Evolutionary conservation across 331 rosid species (phyloP).

Genomic region (Pyracantha coccinea): DNA sequence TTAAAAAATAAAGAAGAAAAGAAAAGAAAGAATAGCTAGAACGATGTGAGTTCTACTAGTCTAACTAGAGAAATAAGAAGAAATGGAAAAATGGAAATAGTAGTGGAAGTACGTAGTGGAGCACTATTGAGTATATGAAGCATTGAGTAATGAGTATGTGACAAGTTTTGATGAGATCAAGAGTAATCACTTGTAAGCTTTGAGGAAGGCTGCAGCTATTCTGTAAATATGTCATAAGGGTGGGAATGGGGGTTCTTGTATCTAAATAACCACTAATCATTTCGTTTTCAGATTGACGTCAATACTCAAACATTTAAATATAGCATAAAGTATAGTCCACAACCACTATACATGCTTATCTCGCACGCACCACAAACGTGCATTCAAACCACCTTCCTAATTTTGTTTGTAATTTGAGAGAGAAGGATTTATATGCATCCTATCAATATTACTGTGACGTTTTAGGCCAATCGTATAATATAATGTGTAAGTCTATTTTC

Average conservation of each 20-base stretch:
- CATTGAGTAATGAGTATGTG: background rate
- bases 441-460: rapidly evolving
- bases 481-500: background rate
- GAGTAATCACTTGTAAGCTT: background rate
- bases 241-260: too few species aligned
- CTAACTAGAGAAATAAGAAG: too few species aligned
- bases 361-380: background rate
- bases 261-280: too few species aligned
- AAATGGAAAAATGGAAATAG: too few species aligned
- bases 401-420: too few species aligned
- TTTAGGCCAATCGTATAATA: too few species aligned
- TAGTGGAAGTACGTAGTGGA: background rate
- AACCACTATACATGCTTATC: background rate
- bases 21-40: background rate
- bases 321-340: background rate
- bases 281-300: too few species aligned
- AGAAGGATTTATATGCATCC: background rate
- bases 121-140: background rate
- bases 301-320: too few species aligned
- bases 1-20: background rate
- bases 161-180: background rate
- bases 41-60: too few species aligned
- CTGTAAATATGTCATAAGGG: too few species aligned
- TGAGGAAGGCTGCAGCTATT: background rate
- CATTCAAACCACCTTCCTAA: background rate